Percentiles rank a stretch among this genome's conserved stretches.
These are phyloP conservation scores for Solanum dulcamara DNA, from an alignment of 257 asterid species.

Conservation along the genomic window DNA sequence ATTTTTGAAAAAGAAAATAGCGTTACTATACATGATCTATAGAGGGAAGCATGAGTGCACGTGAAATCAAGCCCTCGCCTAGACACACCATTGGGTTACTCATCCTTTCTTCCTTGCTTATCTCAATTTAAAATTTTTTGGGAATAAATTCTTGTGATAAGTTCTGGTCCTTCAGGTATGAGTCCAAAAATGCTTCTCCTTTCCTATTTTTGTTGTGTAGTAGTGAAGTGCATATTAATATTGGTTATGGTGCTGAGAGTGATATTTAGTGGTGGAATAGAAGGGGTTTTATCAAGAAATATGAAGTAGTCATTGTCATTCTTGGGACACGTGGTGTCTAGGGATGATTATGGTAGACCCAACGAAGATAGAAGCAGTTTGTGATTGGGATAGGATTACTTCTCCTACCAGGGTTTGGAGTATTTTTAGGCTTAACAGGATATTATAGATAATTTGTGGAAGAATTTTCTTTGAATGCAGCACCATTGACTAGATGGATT, in stretches of 20 bases:
- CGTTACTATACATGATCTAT: not conserved
- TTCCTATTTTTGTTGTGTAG: not conserved
- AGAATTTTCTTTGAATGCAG: too few relatives aligned
- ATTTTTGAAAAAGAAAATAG: too few relatives aligned
- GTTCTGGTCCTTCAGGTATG: not conserved
- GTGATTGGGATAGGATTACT: too few relatives aligned
- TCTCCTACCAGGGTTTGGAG: too few relatives aligned
- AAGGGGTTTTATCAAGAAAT: not conserved
- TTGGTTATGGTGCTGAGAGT: not conserved
- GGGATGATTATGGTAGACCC: too few relatives aligned
- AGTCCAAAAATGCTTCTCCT: not conserved
- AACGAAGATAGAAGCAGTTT: too few relatives aligned
- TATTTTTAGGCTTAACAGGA: too few relatives aligned
- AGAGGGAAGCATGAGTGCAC: not conserved
- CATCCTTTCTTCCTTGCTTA: not conserved
- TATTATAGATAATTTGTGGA: too few relatives aligned
- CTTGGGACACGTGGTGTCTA: too few relatives aligned
- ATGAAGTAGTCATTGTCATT: not conserved
- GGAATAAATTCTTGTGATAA: not conserved
- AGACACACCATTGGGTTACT: not conserved
- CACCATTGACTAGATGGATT: too few relatives aligned
- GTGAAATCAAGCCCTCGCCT: not conserved
- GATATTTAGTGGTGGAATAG: not conserved
- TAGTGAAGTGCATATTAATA: not conserved
- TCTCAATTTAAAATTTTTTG: not conserved